Percentiles rank a stretch among this genome's conserved stretches.
These are phyloP conservation scores for Epicoccum sorghinum DNA, from an alignment of 2,329 filamentous ascomycete species.

Conservation along the genomic window DNA sequence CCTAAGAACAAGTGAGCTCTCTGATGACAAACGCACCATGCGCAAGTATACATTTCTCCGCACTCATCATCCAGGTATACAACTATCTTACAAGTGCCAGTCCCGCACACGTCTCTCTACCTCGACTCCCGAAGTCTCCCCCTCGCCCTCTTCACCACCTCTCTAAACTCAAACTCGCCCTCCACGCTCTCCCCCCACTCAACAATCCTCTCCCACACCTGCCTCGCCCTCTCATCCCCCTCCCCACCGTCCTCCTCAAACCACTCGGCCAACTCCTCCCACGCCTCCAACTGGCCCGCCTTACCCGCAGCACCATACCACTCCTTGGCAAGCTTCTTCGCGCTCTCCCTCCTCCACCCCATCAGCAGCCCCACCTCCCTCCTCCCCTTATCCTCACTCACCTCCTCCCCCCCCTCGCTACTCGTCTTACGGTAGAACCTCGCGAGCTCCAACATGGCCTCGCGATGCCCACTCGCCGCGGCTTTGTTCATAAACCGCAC, in stretches of 20 bases:
- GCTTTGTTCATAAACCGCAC: slow-evolving; percentile 54
- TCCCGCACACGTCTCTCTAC: too few species aligned
- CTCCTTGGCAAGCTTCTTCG: slow-evolving; percentile 31
- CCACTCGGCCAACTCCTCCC: slow-evolving; percentile 33
- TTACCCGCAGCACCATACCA: slow-evolving; percentile 40
- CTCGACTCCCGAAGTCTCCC: too few species aligned
- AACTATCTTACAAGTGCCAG: too few species aligned
- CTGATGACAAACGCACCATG: too few species aligned
- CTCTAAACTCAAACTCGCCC: slow-evolving; percentile 15
- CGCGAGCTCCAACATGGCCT: slow-evolving; percentile 48
- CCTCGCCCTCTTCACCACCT: too few species aligned
- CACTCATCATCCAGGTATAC: too few species aligned
- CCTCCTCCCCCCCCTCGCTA: slow-evolving; percentile 25
- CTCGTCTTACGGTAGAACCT: slow-evolving; percentile 48
- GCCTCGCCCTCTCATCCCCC: slow-evolving; percentile 18
- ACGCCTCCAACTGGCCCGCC: slow-evolving; percentile 37
- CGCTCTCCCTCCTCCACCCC: slow-evolving; percentile 23
- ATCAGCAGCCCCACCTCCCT: slow-evolving; percentile 14
- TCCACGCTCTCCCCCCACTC: slow-evolving; percentile 16
- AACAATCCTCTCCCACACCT: slow-evolving; percentile 21
- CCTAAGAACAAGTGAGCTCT: too few species aligned
- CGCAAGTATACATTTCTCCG: too few species aligned
- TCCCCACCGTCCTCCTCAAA: slow-evolving; percentile 23
- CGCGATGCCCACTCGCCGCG: slow-evolving; percentile 48
- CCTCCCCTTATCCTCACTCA: slow-evolving; percentile 8